phyloP scores from a whole-genome alignment of 2,329 filamentous ascomycete genomes.

The Hypocrella siamensis region DNA sequence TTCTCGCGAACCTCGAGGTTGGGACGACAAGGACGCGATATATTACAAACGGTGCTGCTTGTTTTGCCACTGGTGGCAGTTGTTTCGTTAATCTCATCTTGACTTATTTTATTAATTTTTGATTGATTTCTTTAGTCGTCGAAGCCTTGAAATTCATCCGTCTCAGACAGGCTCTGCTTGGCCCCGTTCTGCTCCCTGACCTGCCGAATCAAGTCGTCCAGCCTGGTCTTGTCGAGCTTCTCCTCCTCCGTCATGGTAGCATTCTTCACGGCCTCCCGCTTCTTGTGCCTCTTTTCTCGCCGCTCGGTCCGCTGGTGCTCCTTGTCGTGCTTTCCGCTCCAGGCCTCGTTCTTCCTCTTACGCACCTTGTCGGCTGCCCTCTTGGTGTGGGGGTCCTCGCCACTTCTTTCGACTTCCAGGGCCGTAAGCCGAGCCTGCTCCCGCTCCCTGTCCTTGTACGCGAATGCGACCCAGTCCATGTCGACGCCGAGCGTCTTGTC shows the following conservation, averaged over 20 bases:
- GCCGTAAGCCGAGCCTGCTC: conserved; percentile 49
- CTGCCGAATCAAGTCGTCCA: conserved; percentile 47
- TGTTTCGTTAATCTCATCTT: too few species aligned
- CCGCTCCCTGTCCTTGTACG: conserved; percentile 56
- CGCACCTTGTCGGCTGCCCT: conserved; percentile 27
- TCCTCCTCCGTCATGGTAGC: conserved; percentile 57
- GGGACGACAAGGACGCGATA: too few species aligned
- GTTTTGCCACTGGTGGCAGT: too few species aligned
- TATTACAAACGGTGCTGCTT: too few species aligned
- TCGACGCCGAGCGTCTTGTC: conserved; percentile 47
- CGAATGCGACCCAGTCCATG: conserved; percentile 51
- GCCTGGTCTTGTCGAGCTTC: conserved; percentile 43
- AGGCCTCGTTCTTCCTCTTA: conserved; percentile 50
- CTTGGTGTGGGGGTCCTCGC: conserved; percentile 19
- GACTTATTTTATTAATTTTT: too few species aligned
- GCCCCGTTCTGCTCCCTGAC: conserved; percentile 42
- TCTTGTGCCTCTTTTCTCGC: conserved; percentile 48
- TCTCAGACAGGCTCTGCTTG: conserved; percentile 19
- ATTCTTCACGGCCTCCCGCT: conserved; percentile 45
- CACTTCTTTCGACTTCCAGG: conserved; percentile 30
- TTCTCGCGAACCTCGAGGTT: too few species aligned
- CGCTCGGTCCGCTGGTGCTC: conserved; percentile 46
- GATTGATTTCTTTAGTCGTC: conserved; percentile 30
- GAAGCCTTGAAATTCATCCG: conserved; percentile 45
- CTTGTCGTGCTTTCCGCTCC: conserved; percentile 55